phyloP scores from a whole-genome alignment of 2,329 filamentous ascomycete genomes.

The Nemania serpens region DNA sequence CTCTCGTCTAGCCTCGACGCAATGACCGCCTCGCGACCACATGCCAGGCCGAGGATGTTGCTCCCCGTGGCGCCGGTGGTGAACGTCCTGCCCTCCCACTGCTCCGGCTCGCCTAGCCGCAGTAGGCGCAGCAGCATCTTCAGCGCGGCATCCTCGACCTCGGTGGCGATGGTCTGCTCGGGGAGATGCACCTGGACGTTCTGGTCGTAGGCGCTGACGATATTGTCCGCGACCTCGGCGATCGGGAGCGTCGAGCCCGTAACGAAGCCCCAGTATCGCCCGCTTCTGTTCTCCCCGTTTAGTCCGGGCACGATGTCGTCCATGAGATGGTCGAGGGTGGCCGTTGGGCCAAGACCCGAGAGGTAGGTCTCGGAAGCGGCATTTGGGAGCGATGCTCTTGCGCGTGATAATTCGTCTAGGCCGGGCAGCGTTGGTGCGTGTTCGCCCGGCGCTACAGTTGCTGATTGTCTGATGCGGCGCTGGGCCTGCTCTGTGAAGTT shows the following conservation, averaged over 20 bases:
- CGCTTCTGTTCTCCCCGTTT: constrained; percentile 66
- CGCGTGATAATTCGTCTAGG: constrained; percentile 41
- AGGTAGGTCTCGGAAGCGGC: constrained; percentile 42
- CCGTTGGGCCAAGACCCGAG: constrained; percentile 36
- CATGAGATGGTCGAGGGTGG: constrained; percentile 51
- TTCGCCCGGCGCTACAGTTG: constrained; percentile 19
- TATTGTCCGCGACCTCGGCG: constrained; percentile 79
- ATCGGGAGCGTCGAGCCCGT: constrained; percentile 81
- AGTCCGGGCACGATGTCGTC: constrained; percentile 61
- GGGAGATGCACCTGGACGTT: constrained; percentile 85
- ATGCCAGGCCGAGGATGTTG: constrained; percentile 78
- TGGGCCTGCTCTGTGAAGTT: constrained; percentile 32
- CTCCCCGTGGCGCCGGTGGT: constrained; percentile 72
- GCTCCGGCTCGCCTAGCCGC: constrained; percentile 62
- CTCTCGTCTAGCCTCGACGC: constrained; percentile 40
- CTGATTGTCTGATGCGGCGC: constrained; percentile 32
- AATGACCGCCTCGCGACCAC: constrained; percentile 68
- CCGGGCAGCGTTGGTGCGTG: constrained; percentile 48
- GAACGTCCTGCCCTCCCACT: constrained; percentile 60
- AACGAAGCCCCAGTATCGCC: constrained; percentile 86
- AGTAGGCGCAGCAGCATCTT: constrained; percentile 71
- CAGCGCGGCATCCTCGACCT: constrained; percentile 75
- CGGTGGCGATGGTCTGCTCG: constrained; percentile 73
- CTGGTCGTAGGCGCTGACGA: constrained; percentile 82
- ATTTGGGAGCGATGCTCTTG: constrained; percentile 48